Evolutionary conservation across 768 basidiomycete species (phyloP).

Genomic region (Suillus occidentalis): DNA sequence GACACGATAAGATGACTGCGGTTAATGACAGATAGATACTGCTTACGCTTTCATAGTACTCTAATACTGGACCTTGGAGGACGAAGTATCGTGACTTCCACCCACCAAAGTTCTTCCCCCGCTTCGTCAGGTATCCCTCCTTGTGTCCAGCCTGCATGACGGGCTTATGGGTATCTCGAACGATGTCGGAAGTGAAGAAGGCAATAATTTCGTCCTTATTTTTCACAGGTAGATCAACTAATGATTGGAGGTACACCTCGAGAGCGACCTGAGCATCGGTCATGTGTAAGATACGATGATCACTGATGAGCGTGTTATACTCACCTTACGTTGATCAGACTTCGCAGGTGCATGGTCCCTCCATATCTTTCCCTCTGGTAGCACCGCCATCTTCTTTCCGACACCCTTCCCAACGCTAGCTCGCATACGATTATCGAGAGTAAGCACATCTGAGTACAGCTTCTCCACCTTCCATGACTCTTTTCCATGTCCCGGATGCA

Average conservation of each 20-base stretch:
- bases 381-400: constrained; percentile 71
- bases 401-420: constrained; percentile 55
- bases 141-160: constrained; percentile 84
- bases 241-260: constrained; percentile 82
- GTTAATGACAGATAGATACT: constrained; percentile 5
- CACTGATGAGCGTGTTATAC: constrained; percentile 24
- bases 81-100: constrained; percentile 98
- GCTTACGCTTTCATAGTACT: constrained; percentile 95
- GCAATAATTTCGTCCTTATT: constrained; percentile 88
- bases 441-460: constrained; percentile 89
- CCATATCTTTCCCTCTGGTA: constrained; percentile 95
- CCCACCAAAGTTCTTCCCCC: constrained; percentile 96
- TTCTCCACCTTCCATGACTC: constrained; percentile 87
- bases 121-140: constrained; percentile 93
- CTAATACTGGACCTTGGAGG: constrained; percentile 83
- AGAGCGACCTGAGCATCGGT: constrained; percentile 55
- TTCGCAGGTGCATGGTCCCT: constrained; percentile 96
- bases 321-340: constrained; percentile 93
- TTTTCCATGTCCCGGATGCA: constrained; percentile 71
- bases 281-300: constrained; percentile 14
- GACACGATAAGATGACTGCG: constrained; percentile 15
- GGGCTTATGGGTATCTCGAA: constrained; percentile 72
- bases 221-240: constrained; percentile 80
- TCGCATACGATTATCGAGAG: constrained; percentile 78
- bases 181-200: constrained; percentile 89